These are phyloP conservation scores for Ophiostoma pallidulum DNA, from an alignment of 2,329 filamentous ascomycete species.

Conservation along the genomic window DNA sequence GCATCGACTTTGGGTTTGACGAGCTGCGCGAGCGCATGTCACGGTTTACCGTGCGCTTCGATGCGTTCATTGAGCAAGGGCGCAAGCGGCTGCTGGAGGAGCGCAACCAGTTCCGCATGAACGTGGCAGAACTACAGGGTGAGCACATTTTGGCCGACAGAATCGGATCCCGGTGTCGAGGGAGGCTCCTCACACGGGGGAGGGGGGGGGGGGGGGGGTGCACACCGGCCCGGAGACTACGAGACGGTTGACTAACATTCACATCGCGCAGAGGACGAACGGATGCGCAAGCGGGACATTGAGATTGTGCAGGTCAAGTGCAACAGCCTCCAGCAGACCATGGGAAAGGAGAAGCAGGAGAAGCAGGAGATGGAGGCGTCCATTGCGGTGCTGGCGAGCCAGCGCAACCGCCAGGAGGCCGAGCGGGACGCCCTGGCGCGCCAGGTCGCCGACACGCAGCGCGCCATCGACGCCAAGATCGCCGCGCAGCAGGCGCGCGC, in stretches of 20 bases:
- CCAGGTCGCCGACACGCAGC: conserved; percentile 59
- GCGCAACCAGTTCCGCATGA: conserved; percentile 87
- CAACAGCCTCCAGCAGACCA: conserved; percentile 59
- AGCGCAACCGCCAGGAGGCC: conserved; percentile 52
- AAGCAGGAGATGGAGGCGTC: conserved; percentile 62
- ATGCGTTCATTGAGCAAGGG: conserved; percentile 86
- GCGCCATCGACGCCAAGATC: conserved; percentile 57
- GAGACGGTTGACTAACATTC: conserved; percentile 4
- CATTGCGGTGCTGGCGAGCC: conserved; percentile 47
- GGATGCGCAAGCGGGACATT: conserved; percentile 80
- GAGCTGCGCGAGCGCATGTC: conserved; percentile 92
- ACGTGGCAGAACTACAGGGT: conserved; percentile 85
- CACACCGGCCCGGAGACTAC: background rate
- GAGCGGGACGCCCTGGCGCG: conserved; percentile 47
- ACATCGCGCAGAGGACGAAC: conserved; percentile 70
- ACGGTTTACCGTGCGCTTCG: conserved; percentile 82
- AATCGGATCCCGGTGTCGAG: too few species aligned
- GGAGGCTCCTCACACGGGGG: background rate
- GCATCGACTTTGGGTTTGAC: conserved; percentile 92
- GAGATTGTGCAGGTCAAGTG: conserved; percentile 69
- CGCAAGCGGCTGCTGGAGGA: conserved; percentile 85
- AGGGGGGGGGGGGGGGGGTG: background rate
- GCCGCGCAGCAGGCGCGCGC: conserved; percentile 66
- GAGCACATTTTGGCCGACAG: conserved; percentile 15
- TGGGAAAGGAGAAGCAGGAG: conserved; percentile 70